Evolutionary conservation across 805 yeast species (phyloP).

Genomic region (Diddensiella transvaalensis): DNA sequence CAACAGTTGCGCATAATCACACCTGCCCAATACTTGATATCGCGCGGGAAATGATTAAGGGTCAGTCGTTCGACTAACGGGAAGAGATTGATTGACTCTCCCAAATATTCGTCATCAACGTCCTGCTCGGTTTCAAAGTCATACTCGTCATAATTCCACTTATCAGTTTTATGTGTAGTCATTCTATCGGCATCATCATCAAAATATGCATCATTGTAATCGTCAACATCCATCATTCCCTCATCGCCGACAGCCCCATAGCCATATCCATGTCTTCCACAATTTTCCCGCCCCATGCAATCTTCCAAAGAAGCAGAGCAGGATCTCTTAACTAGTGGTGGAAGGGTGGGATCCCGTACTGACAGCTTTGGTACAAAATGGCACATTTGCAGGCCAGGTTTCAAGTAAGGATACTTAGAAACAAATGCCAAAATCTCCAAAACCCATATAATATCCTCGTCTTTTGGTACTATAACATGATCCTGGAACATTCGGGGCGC

Average conservation of each 20-base stretch:
- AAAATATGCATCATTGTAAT: constrained; percentile 16
- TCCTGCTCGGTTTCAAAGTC: constrained; percentile 34
- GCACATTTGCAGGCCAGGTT: constrained; percentile 68
- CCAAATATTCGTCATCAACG: constrained; percentile 44
- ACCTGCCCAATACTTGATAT: constrained; percentile 93
- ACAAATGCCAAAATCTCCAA: constrained; percentile 88
- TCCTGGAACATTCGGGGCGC: constrained; percentile 53
- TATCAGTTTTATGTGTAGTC: constrained; percentile 1
- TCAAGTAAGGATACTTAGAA: constrained; percentile 81
- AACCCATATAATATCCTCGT: constrained; percentile 93
- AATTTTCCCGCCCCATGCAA: not conserved
- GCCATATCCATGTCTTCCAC: not conserved
- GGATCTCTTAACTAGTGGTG: constrained; percentile 23
- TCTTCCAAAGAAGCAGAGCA: constrained; percentile 8
- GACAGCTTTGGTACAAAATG: constrained; percentile 72
- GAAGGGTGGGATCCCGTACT: constrained; percentile 28
- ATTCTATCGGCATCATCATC: constrained; percentile 11
- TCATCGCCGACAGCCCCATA: constrained; percentile 4
- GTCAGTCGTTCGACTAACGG: constrained; percentile 93
- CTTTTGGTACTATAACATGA: constrained; percentile 82
- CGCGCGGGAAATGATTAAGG: constrained; percentile 61
- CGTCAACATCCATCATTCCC: constrained; percentile 16
- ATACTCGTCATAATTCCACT: constrained; percentile 30
- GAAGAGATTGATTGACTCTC: constrained; percentile 58
- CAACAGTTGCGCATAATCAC: constrained; percentile 97